Conservation (phyloP, 2,329 filamentous ascomycete species). For the Colletotrichum tamarilloi region DNA sequence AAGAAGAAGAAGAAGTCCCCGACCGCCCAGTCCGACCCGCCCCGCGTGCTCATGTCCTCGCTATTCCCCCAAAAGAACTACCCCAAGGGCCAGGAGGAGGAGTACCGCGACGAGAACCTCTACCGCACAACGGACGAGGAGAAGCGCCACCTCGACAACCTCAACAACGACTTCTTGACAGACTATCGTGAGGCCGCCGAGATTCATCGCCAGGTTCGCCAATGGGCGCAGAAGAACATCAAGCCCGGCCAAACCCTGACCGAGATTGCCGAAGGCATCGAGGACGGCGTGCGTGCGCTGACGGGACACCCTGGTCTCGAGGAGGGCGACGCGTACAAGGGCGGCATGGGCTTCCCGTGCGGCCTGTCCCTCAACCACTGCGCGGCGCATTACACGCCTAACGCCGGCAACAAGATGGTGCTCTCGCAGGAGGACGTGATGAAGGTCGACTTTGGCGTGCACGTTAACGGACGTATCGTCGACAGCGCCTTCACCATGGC, state of each 20-base stretch:
- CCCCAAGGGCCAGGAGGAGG: conserved; percentile 81
- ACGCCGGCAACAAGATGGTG: conserved; percentile 84
- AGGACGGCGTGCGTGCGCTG: conserved; percentile 81
- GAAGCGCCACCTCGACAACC: conserved; percentile 82
- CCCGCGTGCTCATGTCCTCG: conserved; percentile 77
- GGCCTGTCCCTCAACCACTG: conserved; percentile 87
- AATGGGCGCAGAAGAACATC: conserved; percentile 84
- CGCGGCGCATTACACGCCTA: conserved; percentile 88
- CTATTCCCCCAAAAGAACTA: conserved; percentile 80
- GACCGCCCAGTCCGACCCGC: conserved; percentile 81
- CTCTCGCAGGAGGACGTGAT: conserved; percentile 80
- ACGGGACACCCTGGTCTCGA: conserved; percentile 81
- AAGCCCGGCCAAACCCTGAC: conserved; percentile 85
- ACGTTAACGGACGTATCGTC: conserved; percentile 83
- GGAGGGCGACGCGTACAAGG: conserved; percentile 81
- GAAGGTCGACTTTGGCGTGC: conserved; percentile 86
- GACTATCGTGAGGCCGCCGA: conserved; percentile 88
- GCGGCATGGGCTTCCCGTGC: conserved; percentile 88
- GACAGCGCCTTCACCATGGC: conserved; percentile 85
- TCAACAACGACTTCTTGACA: conserved; percentile 71
- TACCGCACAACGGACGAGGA: conserved; percentile 87
- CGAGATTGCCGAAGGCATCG: conserved; percentile 87
- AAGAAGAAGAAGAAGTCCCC: conserved; percentile 76
- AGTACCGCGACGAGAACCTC: conserved; percentile 81
- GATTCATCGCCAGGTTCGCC: conserved; percentile 85